phyloP scores from a whole-genome alignment of 1,284 basidiomycete species.

The Cutaneotrichosporon cutaneum region DNA sequence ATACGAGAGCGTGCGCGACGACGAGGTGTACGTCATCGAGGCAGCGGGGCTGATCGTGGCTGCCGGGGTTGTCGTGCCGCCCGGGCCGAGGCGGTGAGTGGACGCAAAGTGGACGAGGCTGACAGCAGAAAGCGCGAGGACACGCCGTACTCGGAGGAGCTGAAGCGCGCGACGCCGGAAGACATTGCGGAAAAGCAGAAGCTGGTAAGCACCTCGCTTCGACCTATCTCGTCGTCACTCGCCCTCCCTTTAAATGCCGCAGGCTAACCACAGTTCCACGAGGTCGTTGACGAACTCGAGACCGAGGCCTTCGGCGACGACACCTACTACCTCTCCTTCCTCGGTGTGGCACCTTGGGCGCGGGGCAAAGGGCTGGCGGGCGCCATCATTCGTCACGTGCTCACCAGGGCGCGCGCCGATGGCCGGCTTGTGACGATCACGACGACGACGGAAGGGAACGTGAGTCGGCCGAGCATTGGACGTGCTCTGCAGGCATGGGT shows the following conservation, averaged over 20 bases:
- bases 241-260: too few relatives aligned
- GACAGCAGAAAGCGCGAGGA: conserved; percentile 2
- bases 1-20: conserved; percentile 8
- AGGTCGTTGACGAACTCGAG: conserved; percentile 9
- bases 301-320: conserved; percentile 2
- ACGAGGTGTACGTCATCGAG: conserved; percentile 2
- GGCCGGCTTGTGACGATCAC: conserved; percentile 3
- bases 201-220: conserved; percentile 2
- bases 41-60: conserved; percentile 1
- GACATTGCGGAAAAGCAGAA: background rate
- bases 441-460: conserved; percentile 12
- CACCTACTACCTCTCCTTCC: conserved; percentile 14
- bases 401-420: conserved; percentile 1
- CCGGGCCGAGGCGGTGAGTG: background rate
- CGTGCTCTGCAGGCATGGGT: background rate
- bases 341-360: conserved; percentile 9
- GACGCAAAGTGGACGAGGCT: background rate
- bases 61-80: conserved; percentile 6
- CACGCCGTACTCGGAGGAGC: conserved; percentile 15
- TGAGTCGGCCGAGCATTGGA: background rate
- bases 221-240: too few relatives aligned
- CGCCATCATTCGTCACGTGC: conserved; percentile 1
- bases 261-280: conserved; percentile 5
- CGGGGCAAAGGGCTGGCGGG: conserved; percentile 4
- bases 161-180: background rate